Evolutionary conservation across 2,329 filamentous ascomycete genomes (phyloP), one percentile per base, ranked within the genome.

Genomic region (Penicillium sp.): DNA sequence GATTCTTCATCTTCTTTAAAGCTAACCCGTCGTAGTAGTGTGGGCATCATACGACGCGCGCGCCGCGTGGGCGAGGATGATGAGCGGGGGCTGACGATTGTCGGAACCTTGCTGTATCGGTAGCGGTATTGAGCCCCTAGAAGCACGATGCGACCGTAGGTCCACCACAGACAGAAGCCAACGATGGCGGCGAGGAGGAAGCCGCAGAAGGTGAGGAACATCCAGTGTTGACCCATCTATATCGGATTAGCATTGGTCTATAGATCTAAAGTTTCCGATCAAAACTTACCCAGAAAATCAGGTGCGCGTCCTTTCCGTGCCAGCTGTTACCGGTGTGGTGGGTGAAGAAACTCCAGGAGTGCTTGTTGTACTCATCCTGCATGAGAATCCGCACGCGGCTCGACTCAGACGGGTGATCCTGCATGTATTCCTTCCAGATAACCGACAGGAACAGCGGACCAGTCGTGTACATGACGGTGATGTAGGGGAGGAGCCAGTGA

Each of bases 391-490:
- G 74, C 5, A 88, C 77, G 26, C 81, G 74, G n/a, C 77, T 59
- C 68, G 75, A 35, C 36, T 69, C 69, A 35, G 62, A 58, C 1
- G 69, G 65, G 20, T 64, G 58, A 6, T 64, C 58, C 27, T 76
- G 74, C 65, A 82, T 81, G 66, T 86, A 89, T 65, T 87, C 81
- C 61, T 86, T 82, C 83, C 86, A 86, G 49, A 87, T 78, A 32
- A 89, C 78, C 46, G 81, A 87, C 37, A 90, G 69, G 71, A 88
- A 90, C 24, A 90, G 72, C 0, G 86, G 86, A 0, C 86, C 86
- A 0, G 87, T 87, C 8, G 81, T 82, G 38, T 85, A 84, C 87
- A 90, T 90, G 58, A 90, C 84, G 20, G 84, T 87, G 60, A 87
- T 84, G 66, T 90, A 89, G 13, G 82, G 78, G 51, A 84, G 65